Conservation (phyloP, 805 yeast species). For the Sporopachydermia lactativora region DNA sequence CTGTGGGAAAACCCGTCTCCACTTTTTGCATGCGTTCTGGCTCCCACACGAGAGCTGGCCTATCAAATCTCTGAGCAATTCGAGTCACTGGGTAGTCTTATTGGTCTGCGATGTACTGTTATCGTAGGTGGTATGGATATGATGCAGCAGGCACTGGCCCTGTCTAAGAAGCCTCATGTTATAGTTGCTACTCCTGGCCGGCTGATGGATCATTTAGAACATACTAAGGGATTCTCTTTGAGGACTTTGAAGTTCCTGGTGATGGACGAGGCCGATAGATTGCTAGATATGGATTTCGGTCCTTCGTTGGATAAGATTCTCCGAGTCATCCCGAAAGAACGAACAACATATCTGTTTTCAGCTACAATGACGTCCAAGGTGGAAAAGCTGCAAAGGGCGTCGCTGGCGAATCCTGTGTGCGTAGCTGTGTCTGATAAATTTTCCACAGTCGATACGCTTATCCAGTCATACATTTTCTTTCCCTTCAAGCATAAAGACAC, state of each 20-base stretch:
- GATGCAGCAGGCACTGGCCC: conserved; percentile 93
- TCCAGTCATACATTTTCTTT: conserved; percentile 78
- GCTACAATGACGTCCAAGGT: conserved; percentile 97
- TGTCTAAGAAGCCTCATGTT: conserved; percentile 88
- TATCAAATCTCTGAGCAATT: conserved; percentile 75
- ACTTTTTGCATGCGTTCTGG: conserved; percentile 74
- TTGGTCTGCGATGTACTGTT: conserved; percentile 86
- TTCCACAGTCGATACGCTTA: conserved; percentile 87
- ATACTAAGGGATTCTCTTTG: conserved; percentile 79
- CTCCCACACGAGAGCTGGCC: conserved; percentile 51
- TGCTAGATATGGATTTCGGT: conserved; percentile 92
- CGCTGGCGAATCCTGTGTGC: conserved; percentile 75
- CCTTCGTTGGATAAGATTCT: conserved; percentile 83
- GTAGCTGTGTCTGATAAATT: conserved; percentile 82
- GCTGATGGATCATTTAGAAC: conserved; percentile 83
- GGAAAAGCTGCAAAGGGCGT: conserved; percentile 89
- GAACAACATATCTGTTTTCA: conserved; percentile 72
- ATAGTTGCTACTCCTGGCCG: conserved; percentile 76
- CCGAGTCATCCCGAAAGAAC: conserved; percentile 66
- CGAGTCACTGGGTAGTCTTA: conserved; percentile 78
- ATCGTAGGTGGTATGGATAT: conserved; percentile 97
- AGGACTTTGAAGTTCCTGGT: conserved; percentile 70
- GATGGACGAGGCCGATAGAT: conserved; percentile 95
- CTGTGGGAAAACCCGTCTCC: conserved; percentile 84
- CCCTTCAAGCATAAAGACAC: conserved; percentile 93